Evolutionary conservation across 768 basidiomycete genomes (phyloP).

Genomic region (Hericium alpestre): DNA sequence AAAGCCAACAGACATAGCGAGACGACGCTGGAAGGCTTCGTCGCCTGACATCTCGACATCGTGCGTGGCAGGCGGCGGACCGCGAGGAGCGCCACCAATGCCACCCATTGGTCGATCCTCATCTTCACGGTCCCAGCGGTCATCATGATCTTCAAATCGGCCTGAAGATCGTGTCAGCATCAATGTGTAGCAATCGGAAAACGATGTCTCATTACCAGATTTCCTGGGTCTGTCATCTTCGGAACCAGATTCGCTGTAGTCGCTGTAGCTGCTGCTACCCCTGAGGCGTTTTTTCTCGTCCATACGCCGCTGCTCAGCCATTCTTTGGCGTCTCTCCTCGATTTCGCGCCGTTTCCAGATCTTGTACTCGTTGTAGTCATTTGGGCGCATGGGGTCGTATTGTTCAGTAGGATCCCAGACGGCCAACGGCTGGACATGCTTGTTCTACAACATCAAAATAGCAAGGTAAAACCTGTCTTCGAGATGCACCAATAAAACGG

Average conservation of each 20-base stretch:
- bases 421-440: constrained; percentile 37
- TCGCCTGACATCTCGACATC: constrained; percentile 55
- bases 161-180: constrained; percentile 18
- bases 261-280: constrained; percentile 48
- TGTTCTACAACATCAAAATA: constrained; percentile 35
- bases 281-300: constrained; percentile 43
- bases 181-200: background rate
- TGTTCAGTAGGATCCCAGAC: constrained; percentile 72
- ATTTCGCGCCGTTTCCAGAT: constrained; percentile 66
- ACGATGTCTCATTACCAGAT: constrained; percentile 35
- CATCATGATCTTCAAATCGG: constrained; percentile 33
- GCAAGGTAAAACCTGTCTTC: background rate
- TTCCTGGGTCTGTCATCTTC: constrained; percentile 60
- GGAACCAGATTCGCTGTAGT: constrained; percentile 52
- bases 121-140: constrained; percentile 42
- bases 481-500: background rate
- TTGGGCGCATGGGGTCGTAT: constrained; percentile 77
- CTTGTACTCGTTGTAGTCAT: constrained; percentile 86
- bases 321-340: constrained; percentile 59
- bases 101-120: constrained; percentile 33
- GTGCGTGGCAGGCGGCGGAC: constrained; percentile 24
- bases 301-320: constrained; percentile 26
- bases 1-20: constrained; percentile 48
- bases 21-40: constrained; percentile 65
- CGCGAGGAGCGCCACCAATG: constrained; percentile 13